Evolutionary conservation across 2,329 filamentous ascomycete species (phyloP).

Genomic region (Leptographium flavum): DNA sequence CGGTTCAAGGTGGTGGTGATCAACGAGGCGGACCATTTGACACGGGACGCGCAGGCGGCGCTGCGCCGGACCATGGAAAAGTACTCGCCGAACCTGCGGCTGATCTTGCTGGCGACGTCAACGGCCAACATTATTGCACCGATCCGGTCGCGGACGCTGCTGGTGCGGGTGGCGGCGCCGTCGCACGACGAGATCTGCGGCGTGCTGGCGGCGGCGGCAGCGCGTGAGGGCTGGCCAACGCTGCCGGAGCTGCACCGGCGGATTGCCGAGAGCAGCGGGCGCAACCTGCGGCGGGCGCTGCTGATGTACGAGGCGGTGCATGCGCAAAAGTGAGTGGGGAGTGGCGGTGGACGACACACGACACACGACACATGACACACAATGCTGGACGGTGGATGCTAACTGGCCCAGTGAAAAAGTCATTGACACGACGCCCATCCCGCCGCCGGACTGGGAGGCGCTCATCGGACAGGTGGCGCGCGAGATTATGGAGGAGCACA

Average conservation of each 20-base stretch:
- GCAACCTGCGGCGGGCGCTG: conserved; percentile 78
- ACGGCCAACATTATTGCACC: conserved; percentile 99
- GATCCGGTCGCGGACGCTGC: conserved; percentile 78
- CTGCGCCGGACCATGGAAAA: conserved; percentile 97
- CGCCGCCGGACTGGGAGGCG: conserved; percentile 93
- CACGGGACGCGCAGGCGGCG: conserved; percentile 87
- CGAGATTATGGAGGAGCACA: conserved; percentile 86
- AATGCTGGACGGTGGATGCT: no score
- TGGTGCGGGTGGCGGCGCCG: conserved; percentile 84
- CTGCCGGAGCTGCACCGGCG: conserved; percentile 63
- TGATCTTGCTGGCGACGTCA: conserved; percentile 88
- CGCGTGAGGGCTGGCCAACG: conserved; percentile 72
- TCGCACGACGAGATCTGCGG: conserved; percentile 71
- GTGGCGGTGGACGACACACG: no score
- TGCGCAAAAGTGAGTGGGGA: conserved; percentile 83
- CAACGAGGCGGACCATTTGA: conserved; percentile 94
- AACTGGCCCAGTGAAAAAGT: conserved; percentile 60
- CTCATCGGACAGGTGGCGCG: conserved; percentile 80
- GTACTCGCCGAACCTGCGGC: conserved; percentile 83
- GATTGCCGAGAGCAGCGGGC: conserved; percentile 79
- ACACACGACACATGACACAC: no score
- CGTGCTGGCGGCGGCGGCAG: conserved; percentile 55
- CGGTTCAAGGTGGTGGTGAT: conserved; percentile 98
- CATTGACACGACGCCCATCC: conserved; percentile 74
- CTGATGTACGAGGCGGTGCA: conserved; percentile 97